phyloP scores from a whole-genome alignment of 1,139 yeast genomes.

The Ogataea hybrid region DNA sequence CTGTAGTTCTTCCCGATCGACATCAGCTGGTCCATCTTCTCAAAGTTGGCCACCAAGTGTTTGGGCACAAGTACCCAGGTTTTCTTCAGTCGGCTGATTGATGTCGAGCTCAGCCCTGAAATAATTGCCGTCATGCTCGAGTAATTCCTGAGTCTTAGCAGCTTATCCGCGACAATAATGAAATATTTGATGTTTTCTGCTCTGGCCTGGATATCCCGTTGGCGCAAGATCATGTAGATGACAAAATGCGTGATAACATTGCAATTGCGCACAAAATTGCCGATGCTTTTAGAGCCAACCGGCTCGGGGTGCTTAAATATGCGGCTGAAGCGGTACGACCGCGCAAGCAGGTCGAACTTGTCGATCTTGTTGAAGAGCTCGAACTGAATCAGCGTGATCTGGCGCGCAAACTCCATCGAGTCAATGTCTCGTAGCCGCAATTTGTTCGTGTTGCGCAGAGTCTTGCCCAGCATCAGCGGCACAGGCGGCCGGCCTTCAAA shows the following conservation, averaged over 20 bases:
- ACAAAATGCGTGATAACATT: slow-evolving; percentile 85
- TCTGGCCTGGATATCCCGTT: slow-evolving; percentile 63
- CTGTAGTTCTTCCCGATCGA: slow-evolving; percentile 84
- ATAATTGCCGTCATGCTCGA: slow-evolving; percentile 93
- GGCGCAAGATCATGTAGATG: slow-evolving; percentile 69
- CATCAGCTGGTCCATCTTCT: slow-evolving; percentile 80
- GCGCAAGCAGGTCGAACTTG: slow-evolving; percentile 72
- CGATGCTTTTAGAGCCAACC: slow-evolving; percentile 53
- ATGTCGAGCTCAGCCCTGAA: slow-evolving; percentile 84
- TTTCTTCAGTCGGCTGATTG: slow-evolving; percentile 78
- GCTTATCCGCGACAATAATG: slow-evolving; percentile 77
- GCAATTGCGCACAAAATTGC: slow-evolving; percentile 73
- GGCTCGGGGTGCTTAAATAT: slow-evolving; percentile 40
- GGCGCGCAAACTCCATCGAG: slow-evolving; percentile 77
- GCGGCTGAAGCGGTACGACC: slow-evolving; percentile 69
- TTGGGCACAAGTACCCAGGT: slow-evolving; percentile 77
- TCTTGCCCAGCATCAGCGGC: slow-evolving; percentile 21
- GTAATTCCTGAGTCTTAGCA: slow-evolving; percentile 75
- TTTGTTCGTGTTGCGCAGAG: slow-evolving; percentile 35
- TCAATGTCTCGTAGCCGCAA: slow-evolving; percentile 65
- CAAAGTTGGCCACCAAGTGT: slow-evolving; percentile 51
- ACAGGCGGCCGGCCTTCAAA: slow-evolving; percentile 26
- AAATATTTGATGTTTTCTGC: slow-evolving; percentile 71
- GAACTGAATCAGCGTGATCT: slow-evolving; percentile 78
- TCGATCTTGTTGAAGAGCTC: slow-evolving; percentile 65